Conservation (phyloP, 179 eudicot genomes). For the Camellia oleifera region DNA sequence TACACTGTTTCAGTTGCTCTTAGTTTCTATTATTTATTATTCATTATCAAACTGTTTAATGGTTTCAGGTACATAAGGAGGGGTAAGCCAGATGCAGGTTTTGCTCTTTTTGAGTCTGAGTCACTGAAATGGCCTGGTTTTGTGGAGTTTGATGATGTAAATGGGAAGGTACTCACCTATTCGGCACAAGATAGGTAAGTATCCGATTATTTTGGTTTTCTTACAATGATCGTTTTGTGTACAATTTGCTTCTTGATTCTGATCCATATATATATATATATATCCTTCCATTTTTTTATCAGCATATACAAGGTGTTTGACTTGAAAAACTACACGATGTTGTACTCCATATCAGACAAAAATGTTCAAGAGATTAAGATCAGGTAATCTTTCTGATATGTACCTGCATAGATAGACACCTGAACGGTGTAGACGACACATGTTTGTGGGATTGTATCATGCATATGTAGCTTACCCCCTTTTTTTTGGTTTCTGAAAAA, state of each 20-base stretch:
- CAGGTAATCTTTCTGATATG: constrained; percentile 43
- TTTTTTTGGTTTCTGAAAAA: constrained; percentile 12
- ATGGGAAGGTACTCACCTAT: constrained; percentile 91
- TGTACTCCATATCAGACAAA: constrained; percentile 83
- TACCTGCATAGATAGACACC: background rate
- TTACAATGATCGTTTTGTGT: background rate
- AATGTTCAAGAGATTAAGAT: constrained; percentile 92
- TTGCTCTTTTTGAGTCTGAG: constrained; percentile 85
- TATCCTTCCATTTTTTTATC: constrained; percentile 8
- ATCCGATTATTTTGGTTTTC: background rate
- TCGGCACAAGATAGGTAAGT: constrained; percentile 92
- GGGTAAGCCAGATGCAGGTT: constrained; percentile 91
- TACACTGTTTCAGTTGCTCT: background rate
- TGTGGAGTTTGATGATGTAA: constrained; percentile 96
- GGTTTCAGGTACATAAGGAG: constrained; percentile 65
- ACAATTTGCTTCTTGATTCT: constrained; percentile 5
- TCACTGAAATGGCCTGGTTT: constrained; percentile 96
- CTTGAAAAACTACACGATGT: constrained; percentile 78
- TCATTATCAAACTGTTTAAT: constrained; percentile 1
- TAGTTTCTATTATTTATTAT: background rate
- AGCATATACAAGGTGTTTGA: constrained; percentile 96
- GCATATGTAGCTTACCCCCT: background rate
- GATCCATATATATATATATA: background rate
- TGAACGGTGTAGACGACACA: background rate
- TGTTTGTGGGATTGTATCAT: background rate